A percentile compares a stretch with the other conserved stretches of the same genome.
Evolutionary conservation across 2,329 filamentous ascomycete genomes (phyloP).

Genomic region (Talaromyces funiculosus): DNA sequence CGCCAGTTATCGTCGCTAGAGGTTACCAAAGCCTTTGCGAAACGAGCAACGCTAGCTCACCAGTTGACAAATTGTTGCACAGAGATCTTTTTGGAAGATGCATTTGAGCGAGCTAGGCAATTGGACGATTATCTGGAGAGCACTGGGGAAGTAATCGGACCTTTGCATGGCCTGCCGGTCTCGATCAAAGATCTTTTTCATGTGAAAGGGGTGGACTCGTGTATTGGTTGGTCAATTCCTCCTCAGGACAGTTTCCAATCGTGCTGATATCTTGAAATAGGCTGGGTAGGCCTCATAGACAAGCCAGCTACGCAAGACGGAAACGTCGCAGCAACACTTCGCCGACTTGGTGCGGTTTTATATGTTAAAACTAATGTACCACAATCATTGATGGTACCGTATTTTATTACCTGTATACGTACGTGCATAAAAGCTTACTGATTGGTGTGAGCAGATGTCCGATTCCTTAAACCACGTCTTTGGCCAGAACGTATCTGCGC

Average conservation of each 20-base stretch:
- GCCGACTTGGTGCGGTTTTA: slow-evolving; percentile 43
- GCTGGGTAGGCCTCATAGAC: slow-evolving; percentile 13
- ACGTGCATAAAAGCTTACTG: neutral
- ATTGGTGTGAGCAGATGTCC: slow-evolving; percentile 34
- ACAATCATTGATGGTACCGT: slow-evolving; percentile 60
- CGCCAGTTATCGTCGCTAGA: slow-evolving; percentile 40
- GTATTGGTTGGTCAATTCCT: slow-evolving; percentile 13
- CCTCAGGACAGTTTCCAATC: neutral
- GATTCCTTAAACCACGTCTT: slow-evolving; percentile 59
- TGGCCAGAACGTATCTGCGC: slow-evolving; percentile 58
- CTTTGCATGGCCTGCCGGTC: slow-evolving; percentile 24
- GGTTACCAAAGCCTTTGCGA: slow-evolving; percentile 51
- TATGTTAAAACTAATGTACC: slow-evolving; percentile 55
- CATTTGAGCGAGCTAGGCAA: slow-evolving; percentile 16
- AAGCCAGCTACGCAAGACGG: slow-evolving; percentile 12
- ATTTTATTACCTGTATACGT: slow-evolving; percentile 47
- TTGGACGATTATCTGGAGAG: slow-evolving; percentile 18
- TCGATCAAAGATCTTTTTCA: slow-evolving; percentile 26
- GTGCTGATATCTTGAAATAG: slow-evolving; percentile 8
- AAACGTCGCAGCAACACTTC: slow-evolving; percentile 6
- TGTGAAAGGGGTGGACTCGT: slow-evolving; percentile 17
- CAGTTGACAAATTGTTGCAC: slow-evolving; percentile 27
- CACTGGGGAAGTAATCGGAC: slow-evolving; percentile 19
- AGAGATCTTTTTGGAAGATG: slow-evolving; percentile 21
- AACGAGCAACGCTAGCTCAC: slow-evolving; percentile 51